Evolutionary conservation across 2,329 filamentous ascomycete species (phyloP).

Genomic region (Cladorrhinum sp.): DNA sequence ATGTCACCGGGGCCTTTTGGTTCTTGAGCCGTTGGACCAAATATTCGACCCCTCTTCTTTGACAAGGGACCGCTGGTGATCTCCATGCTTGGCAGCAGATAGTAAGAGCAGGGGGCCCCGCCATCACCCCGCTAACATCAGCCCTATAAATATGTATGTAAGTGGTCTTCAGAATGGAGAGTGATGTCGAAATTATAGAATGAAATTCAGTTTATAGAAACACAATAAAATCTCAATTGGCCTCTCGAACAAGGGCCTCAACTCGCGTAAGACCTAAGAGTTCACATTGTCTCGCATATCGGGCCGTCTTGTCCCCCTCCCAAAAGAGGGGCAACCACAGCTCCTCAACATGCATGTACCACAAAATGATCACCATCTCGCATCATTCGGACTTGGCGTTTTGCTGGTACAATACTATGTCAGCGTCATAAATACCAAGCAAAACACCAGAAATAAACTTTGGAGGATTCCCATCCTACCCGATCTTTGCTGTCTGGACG

Average conservation of each 20-base stretch:
- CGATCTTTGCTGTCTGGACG: background rate
- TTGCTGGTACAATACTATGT: too few relatives aligned
- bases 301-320: background rate
- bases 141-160: background rate
- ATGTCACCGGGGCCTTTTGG: too few relatives aligned
- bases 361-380: background rate
- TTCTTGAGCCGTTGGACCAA: background rate
- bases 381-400: slow-evolving; percentile 1
- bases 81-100: background rate
- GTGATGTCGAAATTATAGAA: too few relatives aligned
- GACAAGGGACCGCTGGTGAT: background rate
- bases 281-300: background rate
- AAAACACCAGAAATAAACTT: background rate
- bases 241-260: background rate
- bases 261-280: background rate
- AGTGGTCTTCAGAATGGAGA: too few relatives aligned
- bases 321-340: background rate
- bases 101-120: background rate
- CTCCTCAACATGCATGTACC: background rate
- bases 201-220: too few relatives aligned
- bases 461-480: background rate
- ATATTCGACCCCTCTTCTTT: background rate
- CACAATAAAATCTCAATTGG: too few relatives aligned
- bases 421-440: background rate
- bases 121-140: background rate